These are phyloP conservation scores for Malus hybrid DNA, from an alignment of 331 rosid species.

Conservation along the genomic window DNA sequence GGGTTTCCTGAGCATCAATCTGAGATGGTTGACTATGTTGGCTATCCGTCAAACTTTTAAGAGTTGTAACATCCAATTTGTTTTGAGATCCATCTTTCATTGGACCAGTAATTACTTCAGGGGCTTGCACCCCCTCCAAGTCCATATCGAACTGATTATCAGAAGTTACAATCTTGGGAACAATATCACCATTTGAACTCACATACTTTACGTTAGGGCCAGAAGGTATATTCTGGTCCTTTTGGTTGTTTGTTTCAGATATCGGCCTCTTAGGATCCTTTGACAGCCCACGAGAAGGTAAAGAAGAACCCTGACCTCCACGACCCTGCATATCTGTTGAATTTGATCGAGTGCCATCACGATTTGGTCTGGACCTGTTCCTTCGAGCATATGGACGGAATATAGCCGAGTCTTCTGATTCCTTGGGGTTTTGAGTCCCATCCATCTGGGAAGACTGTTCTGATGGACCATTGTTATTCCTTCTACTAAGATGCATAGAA, in stretches of 20 bases:
- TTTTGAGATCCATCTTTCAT: constrained; percentile 39
- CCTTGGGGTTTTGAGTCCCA: constrained; percentile 75
- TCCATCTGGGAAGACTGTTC: constrained; percentile 89
- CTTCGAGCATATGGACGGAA: constrained; percentile 96
- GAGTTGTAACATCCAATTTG: constrained; percentile 37
- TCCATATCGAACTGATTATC: constrained; percentile 39
- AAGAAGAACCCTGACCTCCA: constrained; percentile 27
- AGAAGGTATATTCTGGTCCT: constrained; percentile 46
- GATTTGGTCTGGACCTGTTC: constrained; percentile 81
- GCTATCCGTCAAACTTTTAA: constrained; percentile 34
- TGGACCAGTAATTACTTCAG: constrained; percentile 28
- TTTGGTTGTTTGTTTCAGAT: constrained; percentile 46
- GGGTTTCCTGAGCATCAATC: constrained; percentile 25
- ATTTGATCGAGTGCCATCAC: constrained; percentile 53
- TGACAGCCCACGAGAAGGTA: constrained; percentile 40
- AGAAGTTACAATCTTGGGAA: constrained; percentile 29
- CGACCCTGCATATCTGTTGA: constrained; percentile 30
- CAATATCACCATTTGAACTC: constrained; percentile 55
- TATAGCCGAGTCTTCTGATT: constrained; percentile 87
- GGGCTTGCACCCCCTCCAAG: constrained; percentile 37
- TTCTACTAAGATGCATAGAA: constrained; percentile 52
- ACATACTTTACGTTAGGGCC: constrained; percentile 55
- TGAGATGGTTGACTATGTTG: constrained; percentile 36
- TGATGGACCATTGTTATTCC: constrained; percentile 54
- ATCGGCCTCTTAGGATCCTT: constrained; percentile 53